Evolutionary conservation across 148 eudicot genomes (phyloP).

Genomic region (Rhododendron simsii): DNA sequence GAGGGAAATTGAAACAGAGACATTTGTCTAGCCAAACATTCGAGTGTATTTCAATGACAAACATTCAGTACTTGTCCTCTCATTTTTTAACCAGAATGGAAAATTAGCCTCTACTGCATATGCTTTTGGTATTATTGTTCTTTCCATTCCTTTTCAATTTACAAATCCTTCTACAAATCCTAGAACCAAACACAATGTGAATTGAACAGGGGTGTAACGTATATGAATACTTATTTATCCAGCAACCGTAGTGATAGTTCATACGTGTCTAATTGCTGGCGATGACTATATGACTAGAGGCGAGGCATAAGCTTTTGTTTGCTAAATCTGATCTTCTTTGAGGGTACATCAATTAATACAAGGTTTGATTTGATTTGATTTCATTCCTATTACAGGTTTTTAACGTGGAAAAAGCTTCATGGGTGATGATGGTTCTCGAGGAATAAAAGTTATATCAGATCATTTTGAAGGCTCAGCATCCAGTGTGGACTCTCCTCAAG

Average conservation of each 20-base stretch:
- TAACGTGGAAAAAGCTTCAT: constrained; percentile 33
- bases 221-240: background rate
- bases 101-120: background rate
- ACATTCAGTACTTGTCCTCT: background rate
- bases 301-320: background rate
- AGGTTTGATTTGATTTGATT: background rate
- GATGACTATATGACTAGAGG: background rate
- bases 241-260: background rate
- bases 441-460: constrained; percentile 58
- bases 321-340: background rate
- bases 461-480: constrained; percentile 58
- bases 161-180: background rate
- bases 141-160: background rate
- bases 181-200: background rate
- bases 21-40: too few relatives aligned
- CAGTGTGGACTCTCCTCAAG: constrained; percentile 19
- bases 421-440: constrained; percentile 84
- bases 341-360: background rate
- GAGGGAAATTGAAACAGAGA: background rate
- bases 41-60: background rate
- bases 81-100: background rate
- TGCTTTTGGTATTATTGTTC: background rate
- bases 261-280: background rate
- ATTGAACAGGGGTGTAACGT: background rate
- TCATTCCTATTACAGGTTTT: background rate